phyloP scores from a whole-genome alignment of 2,329 filamentous ascomycete species.

The Cryphonectria carpinicola region DNA sequence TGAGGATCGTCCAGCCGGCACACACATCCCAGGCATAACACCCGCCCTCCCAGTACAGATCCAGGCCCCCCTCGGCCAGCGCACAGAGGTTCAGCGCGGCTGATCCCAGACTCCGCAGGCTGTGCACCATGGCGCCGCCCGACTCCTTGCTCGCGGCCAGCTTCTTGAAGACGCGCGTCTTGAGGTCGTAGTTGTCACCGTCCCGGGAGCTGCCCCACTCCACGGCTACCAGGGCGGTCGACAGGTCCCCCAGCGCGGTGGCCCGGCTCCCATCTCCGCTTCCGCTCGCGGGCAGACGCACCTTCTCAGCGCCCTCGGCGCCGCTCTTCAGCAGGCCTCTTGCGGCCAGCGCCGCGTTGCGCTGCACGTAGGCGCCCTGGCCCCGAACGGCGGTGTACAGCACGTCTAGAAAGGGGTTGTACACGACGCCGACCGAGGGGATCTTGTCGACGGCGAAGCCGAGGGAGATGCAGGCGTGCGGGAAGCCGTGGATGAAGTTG shows the following conservation, averaged over 20 bases:
- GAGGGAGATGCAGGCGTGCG: conserved; percentile 75
- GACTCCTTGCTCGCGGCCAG: conserved; percentile 61
- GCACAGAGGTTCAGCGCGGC: conserved; percentile 77
- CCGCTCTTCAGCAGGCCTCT: conserved; percentile 35
- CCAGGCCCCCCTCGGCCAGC: conserved; percentile 71
- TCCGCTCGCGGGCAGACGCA: conserved; percentile 44
- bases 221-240: conserved; percentile 66
- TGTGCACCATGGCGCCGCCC: conserved; percentile 78
- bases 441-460: conserved; percentile 66
- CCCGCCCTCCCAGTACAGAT: conserved; percentile 81
- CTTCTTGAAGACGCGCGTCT: conserved; percentile 66
- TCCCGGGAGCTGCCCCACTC: conserved; percentile 74
- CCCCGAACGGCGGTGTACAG: conserved; percentile 73
- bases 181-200: conserved; percentile 73
- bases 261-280: conserved; percentile 47
- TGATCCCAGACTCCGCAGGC: conserved; percentile 69
- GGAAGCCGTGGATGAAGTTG: conserved; percentile 80
- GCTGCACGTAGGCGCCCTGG: conserved; percentile 64
- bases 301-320: conserved; percentile 25
- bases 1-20: conserved; percentile 77
- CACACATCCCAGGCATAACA: conserved; percentile 88
- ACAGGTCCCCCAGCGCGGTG: conserved; percentile 63
- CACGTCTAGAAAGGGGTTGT: conserved; percentile 74
- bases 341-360: conserved; percentile 46
- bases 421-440: conserved; percentile 74